These are phyloP conservation scores for Axilococcus clingmanii DNA, from an alignment of 139 green algal species.

Conservation along the genomic window DNA sequence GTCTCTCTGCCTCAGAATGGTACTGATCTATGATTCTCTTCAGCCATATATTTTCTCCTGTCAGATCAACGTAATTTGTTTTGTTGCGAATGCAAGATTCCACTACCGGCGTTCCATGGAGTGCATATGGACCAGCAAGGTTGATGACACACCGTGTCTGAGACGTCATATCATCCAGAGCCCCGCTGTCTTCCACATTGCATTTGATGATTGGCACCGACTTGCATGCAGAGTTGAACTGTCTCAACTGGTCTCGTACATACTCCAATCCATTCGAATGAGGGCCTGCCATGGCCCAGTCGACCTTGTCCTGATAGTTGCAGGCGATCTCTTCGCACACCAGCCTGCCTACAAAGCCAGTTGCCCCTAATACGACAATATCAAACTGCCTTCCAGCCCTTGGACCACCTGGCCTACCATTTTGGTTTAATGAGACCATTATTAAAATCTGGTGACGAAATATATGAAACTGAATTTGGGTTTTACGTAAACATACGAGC, in stretches of 20 bases:
- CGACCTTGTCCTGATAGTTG: constrained; percentile 48
- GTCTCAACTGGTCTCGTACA: constrained; percentile 23
- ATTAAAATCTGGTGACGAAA: no score
- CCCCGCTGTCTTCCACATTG: constrained; percentile 39
- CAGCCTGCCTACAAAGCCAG: constrained; percentile 58
- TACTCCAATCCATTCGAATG: constrained; percentile 59
- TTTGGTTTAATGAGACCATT: no score
- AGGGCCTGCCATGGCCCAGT: constrained; percentile 74
- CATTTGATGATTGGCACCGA: constrained; percentile 60
- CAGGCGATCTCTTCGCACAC: constrained; percentile 64
- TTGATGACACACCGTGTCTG: constrained; percentile 60
- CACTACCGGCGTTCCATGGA: constrained; percentile 64
- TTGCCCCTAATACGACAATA: constrained; percentile 60
- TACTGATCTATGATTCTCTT: constrained; percentile 43
- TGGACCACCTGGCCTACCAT: no score
- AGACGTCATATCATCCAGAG: constrained; percentile 37
- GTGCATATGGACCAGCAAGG: constrained; percentile 53
- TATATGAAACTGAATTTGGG: no score
- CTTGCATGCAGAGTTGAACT: constrained; percentile 21
- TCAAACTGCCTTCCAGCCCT: constrained; percentile 49
- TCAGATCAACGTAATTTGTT: constrained; percentile 86
- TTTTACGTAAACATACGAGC: no score
- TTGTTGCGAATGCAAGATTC: constrained; percentile 47
- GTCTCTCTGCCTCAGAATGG: constrained; percentile 39
- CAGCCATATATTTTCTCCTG: constrained; percentile 69